These are phyloP conservation scores for Hypoxylon sp. DNA, from an alignment of 2,329 filamentous ascomycete species.

Conservation along the genomic window DNA sequence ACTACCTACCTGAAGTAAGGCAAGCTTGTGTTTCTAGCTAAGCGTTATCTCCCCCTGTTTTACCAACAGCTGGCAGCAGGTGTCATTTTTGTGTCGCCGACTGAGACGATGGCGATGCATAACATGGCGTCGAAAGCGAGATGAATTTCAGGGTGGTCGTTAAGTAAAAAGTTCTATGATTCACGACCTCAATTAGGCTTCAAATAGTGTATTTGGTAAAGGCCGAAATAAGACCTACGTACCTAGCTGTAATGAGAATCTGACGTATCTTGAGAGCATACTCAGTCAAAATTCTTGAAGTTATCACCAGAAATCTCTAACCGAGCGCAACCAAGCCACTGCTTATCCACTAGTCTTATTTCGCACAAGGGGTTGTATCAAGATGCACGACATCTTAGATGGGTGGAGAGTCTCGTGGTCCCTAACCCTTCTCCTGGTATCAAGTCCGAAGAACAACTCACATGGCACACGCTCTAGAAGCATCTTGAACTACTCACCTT, in stretches of 20 bases:
- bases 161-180: too few relatives aligned
- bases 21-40: not conserved
- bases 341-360: not conserved
- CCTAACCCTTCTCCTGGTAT: conserved; percentile 10
- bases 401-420: conserved; percentile 8
- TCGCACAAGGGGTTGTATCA: not conserved
- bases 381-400: not conserved
- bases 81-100: not conserved
- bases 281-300: not conserved
- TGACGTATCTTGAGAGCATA: not conserved
- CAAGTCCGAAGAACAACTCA: not conserved
- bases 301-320: not conserved
- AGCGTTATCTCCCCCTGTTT: not conserved
- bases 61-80: not conserved
- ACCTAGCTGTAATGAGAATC: not conserved
- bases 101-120: not conserved
- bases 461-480: not conserved
- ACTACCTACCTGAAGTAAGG: not conserved
- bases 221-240: not conserved
- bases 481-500: conserved; percentile 5
- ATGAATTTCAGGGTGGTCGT: not conserved
- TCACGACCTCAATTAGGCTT: too few relatives aligned
- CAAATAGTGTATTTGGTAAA: too few relatives aligned
- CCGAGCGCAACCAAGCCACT: not conserved
- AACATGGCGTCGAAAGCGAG: not conserved